Evolutionary conservation across 768 basidiomycete genomes (phyloP).

Genomic region (Boletus edulis): DNA sequence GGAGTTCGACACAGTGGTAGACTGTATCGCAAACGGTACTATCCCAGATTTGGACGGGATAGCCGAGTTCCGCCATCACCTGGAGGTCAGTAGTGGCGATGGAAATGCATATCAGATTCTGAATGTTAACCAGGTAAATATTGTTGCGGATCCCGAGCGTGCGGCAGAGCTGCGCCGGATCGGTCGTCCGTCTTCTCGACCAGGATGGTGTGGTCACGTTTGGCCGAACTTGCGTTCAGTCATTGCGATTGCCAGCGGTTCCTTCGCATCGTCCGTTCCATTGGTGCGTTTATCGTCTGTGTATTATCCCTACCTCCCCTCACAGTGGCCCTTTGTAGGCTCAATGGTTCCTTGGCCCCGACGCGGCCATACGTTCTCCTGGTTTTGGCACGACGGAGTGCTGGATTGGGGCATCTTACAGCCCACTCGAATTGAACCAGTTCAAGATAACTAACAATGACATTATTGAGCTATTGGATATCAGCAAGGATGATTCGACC

Average conservation of each 20-base stretch:
- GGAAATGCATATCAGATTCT: neutral
- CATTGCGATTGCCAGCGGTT: constrained; percentile 2
- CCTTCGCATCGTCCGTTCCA: constrained; percentile 10
- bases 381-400: constrained; percentile 7
- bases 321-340: neutral
- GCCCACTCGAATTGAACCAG: constrained; percentile 4
- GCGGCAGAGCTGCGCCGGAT: constrained; percentile 9
- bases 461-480: constrained; percentile 15
- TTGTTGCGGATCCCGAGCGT: constrained; percentile 5
- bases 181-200: constrained; percentile 9
- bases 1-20: constrained; percentile 8
- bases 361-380: neutral
- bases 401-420: constrained; percentile 5
- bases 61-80: neutral
- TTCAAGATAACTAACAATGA: neutral
- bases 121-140: neutral
- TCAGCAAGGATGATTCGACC: neutral
- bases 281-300: constrained; percentile 1
- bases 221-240: constrained; percentile 15
- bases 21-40: constrained; percentile 11
- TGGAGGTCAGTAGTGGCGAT: neutral
- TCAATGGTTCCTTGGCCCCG: constrained; percentile 12
- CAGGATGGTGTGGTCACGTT: constrained; percentile 11
- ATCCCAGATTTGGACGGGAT: constrained; percentile 4
- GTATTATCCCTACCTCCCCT: neutral